Base-by-base conservation (phyloP, 129 eudicot species). In the Saussurea involucrata region DNA sequence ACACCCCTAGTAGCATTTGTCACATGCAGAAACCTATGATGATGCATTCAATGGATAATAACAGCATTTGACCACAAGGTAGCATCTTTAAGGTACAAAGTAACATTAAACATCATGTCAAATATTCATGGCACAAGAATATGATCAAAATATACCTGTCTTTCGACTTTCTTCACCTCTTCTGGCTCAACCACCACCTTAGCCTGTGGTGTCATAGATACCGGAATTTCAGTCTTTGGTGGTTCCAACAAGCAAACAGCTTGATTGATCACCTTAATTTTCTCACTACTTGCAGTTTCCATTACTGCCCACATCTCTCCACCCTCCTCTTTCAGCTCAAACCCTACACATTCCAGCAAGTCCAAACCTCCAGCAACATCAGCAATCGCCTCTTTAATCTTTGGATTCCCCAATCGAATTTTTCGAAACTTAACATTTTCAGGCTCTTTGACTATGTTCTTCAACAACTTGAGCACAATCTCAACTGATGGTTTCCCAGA, bases 241-340 rank as follows among this genome's bases (percentile, higher is more conserved):
- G 86, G 89, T 46, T 87, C 97, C 78, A 95, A 82, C 31, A 92
- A 78, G 8, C 49, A 24, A 68, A 88, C 70, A 3, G 76, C 88
- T 64, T 83, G 80, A 73, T 88, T 92, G 6, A 92, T 73, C 71
- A 80, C 5, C 13, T 60, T 65, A 72, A 92, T 64, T 20, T 33
- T 78, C 73, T 86, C 87, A 68, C 69, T 76, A 0, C 85, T 89
- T 53, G 96, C 89, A 65, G 53, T 85, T 8, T 84, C 97, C 96
- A 95, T 95, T 9, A 88, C 84, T 0, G 90, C 95, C 96, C 94
- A 95, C 92, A 92, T 89, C 79, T 95, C 97, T 29, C 87, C 97
- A 31, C 69, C 80, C 68, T 95, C 99, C 86, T 95, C 99, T 65
- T 80, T 86, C 77, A 95, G 69, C 24, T 82, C 89, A 87, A 95